Percentiles rank a stretch among this genome's conserved stretches.
phyloP scores from a whole-genome alignment of 805 yeast species.

The Saccharomycopsis vini region DNA sequence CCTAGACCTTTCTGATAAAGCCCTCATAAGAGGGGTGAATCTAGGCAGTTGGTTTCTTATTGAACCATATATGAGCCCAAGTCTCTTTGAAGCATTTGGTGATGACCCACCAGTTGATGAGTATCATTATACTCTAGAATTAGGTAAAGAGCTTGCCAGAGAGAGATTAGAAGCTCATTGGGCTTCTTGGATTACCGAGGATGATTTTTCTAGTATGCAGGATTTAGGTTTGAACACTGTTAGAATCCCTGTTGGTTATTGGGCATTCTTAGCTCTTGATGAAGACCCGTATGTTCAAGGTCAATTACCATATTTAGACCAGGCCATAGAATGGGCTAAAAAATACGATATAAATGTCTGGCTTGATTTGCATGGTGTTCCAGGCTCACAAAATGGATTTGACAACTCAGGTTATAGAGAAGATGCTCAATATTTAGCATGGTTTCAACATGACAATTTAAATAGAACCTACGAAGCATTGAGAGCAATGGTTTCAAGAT shows the following conservation, averaged over 20 bases:
- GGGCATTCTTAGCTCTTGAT: constrained; percentile 43
- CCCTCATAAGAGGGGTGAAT: constrained; percentile 34
- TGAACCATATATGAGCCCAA: constrained; percentile 65
- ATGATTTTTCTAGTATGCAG: constrained; percentile 45
- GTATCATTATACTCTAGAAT: constrained; percentile 39
- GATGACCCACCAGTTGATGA: constrained; percentile 49
- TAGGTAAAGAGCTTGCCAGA: constrained; percentile 41
- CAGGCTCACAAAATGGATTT: constrained; percentile 83
- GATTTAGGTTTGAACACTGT: constrained; percentile 55
- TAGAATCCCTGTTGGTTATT: constrained; percentile 73
- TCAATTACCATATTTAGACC: constrained; percentile 53
- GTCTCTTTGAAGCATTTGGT: constrained; percentile 39
- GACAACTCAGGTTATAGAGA: constrained; percentile 69
- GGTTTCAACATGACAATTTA: constrained; percentile 37
- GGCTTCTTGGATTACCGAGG: constrained; percentile 48
- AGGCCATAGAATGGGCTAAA: constrained; percentile 61
- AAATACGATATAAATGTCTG: constrained; percentile 53
- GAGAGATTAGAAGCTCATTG: constrained; percentile 42
- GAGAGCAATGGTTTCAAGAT: constrained; percentile 40
- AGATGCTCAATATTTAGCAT: constrained; percentile 30
- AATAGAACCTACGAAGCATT: constrained; percentile 43
- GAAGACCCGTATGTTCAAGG: constrained; percentile 60
- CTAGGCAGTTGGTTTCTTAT: constrained; percentile 68
- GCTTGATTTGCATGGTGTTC: constrained; percentile 74
- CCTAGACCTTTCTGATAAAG: constrained; percentile 14